These are phyloP conservation scores for Podospora anserina DNA, from an alignment of 495 filamentous ascomycete genomes.

Conservation along the genomic window DNA sequence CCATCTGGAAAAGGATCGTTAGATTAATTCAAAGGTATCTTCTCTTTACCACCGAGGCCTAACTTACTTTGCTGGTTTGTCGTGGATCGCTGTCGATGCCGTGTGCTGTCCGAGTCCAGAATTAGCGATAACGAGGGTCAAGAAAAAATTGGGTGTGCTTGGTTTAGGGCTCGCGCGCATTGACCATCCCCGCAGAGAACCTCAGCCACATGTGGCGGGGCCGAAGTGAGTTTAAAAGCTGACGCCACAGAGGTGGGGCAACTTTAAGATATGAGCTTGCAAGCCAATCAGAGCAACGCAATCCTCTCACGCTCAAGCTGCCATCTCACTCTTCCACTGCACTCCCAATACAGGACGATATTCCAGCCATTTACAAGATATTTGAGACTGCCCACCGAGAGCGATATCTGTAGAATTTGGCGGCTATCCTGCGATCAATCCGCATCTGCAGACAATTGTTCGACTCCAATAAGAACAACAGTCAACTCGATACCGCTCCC, in stretches of 20 bases:
- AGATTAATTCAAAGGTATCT: conserved; percentile 15
- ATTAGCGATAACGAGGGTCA: conserved; percentile 33
- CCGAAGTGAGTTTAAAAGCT: neutral
- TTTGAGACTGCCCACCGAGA: neutral
- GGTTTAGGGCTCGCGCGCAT: conserved; percentile 36
- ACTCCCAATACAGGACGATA: neutral
- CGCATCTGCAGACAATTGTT: neutral
- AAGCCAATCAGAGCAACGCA: conserved; percentile 7
- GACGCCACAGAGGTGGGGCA: conserved; percentile 13
- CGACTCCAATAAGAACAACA: neutral
- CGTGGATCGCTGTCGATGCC: conserved; percentile 32
- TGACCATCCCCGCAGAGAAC: conserved; percentile 19
- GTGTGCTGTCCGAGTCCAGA: conserved; percentile 31
- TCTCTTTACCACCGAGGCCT: neutral
- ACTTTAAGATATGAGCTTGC: neutral
- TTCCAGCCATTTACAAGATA: neutral
- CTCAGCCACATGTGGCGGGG: conserved; percentile 27
- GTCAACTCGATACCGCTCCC: neutral
- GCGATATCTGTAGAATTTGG: neutral
- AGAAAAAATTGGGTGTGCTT: conserved; percentile 37
- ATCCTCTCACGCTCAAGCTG: neutral
- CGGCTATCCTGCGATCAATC: neutral
- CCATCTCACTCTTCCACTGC: neutral
- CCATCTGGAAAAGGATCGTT: conserved; percentile 42
- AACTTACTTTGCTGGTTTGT: conserved; percentile 45